Base-by-base conservation (phyloP, 148 eudicot genomes). In the Rhododendron ferrugineum region DNA sequence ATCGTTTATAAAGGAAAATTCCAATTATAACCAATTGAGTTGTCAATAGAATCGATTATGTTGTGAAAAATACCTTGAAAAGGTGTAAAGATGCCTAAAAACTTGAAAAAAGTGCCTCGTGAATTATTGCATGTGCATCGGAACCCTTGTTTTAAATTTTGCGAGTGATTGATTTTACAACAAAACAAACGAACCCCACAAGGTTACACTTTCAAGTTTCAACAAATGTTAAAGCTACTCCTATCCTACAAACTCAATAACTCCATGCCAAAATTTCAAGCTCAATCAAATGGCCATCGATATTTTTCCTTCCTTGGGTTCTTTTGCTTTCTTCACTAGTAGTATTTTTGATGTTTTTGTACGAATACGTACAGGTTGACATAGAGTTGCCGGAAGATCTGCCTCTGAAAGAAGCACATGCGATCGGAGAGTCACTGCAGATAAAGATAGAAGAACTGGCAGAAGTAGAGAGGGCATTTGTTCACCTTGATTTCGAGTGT, bases 401-500 rank as follows among this genome's bases (percentile, higher is more conserved):
- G 78, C 91, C 91, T 2, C 52, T 93, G 34, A 93, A 84, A 84
- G 90, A 93, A 88, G 95, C 95, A 13, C 95, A 93, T 68, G 90
- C 91, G 1, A 92, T 93, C 2, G 95, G 95, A 42, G 95, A 93
- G 83, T 84, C 95, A 3, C 56, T 93, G 85, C 95, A 93, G 91
- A 91, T 90, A 44, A 93, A 90, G 89, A 92, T 93, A 5, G 95
- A 93, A 86, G 90, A 89, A 72, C 92, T 93, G 32, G 90, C 92
- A 8, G 94, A 93, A 91, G 95, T 92, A 6, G 95, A 93, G 42
- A 79, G 95, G 5, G 95, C 95, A 10, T 93, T 93, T 52, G 95
- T 93, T 86, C 95, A 93, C 85, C 89, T 93, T 13, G 95, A 93
- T 87, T 92, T 36, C 32, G 95, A 93, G 88, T 93, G 95, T 62